These are phyloP conservation scores for Coemansia sp. DNA, from an alignment of 192 early-diverging fungal species.

Conservation along the genomic window DNA sequence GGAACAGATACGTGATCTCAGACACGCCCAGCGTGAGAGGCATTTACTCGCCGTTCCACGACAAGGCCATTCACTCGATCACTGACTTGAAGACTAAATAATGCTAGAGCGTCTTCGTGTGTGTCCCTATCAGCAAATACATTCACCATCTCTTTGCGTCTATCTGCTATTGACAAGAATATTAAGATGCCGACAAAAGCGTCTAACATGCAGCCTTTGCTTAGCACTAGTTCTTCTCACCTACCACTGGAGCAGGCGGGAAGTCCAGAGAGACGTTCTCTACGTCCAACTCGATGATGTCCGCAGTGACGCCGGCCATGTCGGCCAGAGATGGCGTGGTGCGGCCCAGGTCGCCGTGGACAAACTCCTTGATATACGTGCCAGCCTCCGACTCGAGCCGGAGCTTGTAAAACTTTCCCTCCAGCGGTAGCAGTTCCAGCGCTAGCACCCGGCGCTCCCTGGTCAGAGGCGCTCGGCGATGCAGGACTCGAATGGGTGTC, in stretches of 20 bases:
- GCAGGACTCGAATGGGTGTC: slow-evolving; percentile 75
- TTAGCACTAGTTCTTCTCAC: not conserved
- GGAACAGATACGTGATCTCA: slow-evolving; percentile 76
- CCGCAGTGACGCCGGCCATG: slow-evolving; percentile 68
- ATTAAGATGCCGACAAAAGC: not conserved
- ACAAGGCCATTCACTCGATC: slow-evolving; percentile 64
- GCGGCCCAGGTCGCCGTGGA: slow-evolving; percentile 90
- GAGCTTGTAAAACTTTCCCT: slow-evolving; percentile 62
- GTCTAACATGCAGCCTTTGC: too few relatives aligned
- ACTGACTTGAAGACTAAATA: slow-evolving; percentile 25
- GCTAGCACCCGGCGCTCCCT: slow-evolving; percentile 60
- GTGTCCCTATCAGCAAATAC: not conserved
- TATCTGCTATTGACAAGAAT: not conserved
- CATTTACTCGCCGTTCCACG: slow-evolving; percentile 84
- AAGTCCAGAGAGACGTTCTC: slow-evolving; percentile 84
- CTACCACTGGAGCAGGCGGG: slow-evolving; percentile 59
- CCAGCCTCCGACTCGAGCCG: slow-evolving; percentile 85
- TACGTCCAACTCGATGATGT: slow-evolving; percentile 86
- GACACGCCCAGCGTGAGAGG: slow-evolving; percentile 79
- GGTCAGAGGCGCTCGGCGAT: slow-evolving; percentile 66
- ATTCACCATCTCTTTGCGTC: not conserved
- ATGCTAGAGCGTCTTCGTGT: not conserved
- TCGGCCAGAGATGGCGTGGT: slow-evolving; percentile 71
- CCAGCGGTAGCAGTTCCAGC: slow-evolving; percentile 54
- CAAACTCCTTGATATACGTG: slow-evolving; percentile 92